phyloP scores from a whole-genome alignment of 2,329 filamentous ascomycete genomes.

The Hypocrella siamensis region DNA sequence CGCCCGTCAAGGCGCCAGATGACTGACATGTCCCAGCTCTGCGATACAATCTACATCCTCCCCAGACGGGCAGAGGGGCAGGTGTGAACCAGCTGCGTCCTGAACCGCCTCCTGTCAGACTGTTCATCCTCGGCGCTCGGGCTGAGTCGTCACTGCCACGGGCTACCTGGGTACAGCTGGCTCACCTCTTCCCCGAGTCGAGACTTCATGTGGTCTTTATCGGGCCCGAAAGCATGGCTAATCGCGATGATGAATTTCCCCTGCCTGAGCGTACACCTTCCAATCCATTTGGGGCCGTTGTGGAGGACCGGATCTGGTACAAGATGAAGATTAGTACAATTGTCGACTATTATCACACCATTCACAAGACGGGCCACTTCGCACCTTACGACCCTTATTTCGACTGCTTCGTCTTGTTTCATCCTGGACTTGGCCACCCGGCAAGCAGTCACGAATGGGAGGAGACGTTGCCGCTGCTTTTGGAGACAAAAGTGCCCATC shows the following conservation, averaged over 20 bases:
- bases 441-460: conserved; percentile 90
- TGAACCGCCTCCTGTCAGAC: conserved; percentile 71
- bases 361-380: conserved; percentile 83
- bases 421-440: conserved; percentile 89
- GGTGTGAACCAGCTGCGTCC: conserved; percentile 67
- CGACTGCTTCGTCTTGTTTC: conserved; percentile 93
- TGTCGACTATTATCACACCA: conserved; percentile 94
- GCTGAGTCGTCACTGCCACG: conserved; percentile 95
- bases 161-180: conserved; percentile 83
- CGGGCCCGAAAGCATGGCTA: conserved; percentile 88
- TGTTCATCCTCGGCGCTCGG: conserved; percentile 87
- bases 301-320: conserved; percentile 78
- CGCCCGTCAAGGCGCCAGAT: not conserved
- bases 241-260: conserved; percentile 85
- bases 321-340: conserved; percentile 95
- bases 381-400: conserved; percentile 96
- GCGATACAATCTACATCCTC: conserved; percentile 85
- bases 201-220: conserved; percentile 87
- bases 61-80: conserved; percentile 56
- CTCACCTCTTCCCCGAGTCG: conserved; percentile 89
- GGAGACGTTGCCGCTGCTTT: conserved; percentile 71
- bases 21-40: conserved; percentile 40
- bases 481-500: conserved; percentile 92
- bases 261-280: conserved; percentile 67
- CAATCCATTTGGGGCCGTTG: conserved; percentile 87